Evolutionary conservation across 257 asterid species (phyloP).

Genomic region (Plantago major): DNA sequence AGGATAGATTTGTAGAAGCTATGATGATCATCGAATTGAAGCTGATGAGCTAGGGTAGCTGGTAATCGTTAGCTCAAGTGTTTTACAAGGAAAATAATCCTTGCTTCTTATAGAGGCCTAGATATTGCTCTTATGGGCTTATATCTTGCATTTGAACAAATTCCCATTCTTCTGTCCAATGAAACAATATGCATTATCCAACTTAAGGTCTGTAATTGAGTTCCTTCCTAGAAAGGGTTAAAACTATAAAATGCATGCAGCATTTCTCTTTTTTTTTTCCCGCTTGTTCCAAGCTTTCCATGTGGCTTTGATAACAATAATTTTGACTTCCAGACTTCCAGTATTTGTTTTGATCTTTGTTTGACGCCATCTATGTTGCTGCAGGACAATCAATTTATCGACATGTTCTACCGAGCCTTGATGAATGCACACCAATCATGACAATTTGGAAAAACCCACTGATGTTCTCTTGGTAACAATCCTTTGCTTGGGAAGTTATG

Average conservation of each 20-base stretch:
- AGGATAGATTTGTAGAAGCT: too few species aligned
- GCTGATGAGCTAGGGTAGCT: too few species aligned
- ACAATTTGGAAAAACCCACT: conserved; percentile 15
- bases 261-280: neutral
- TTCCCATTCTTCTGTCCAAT: neutral
- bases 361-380: conserved; percentile 14
- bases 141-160: neutral
- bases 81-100: too few species aligned
- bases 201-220: neutral
- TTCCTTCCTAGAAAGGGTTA: neutral
- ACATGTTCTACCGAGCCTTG: conserved; percentile 73
- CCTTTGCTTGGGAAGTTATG: conserved; percentile 15
- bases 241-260: neutral
- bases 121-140: too few species aligned
- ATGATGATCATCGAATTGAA: neutral
- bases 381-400: conserved; percentile 82
- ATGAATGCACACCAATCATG: conserved; percentile 63
- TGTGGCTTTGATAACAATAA: neutral
- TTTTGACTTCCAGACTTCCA: neutral
- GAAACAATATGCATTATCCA: too few species aligned
- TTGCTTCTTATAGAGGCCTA: too few species aligned
- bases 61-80: too few species aligned
- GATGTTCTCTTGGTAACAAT: conserved; percentile 12
- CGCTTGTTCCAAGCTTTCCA: neutral
- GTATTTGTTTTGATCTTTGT: neutral